Conservation (phyloP, 2,329 filamentous ascomycete genomes). For the Aspergillus viridinutans region DNA sequence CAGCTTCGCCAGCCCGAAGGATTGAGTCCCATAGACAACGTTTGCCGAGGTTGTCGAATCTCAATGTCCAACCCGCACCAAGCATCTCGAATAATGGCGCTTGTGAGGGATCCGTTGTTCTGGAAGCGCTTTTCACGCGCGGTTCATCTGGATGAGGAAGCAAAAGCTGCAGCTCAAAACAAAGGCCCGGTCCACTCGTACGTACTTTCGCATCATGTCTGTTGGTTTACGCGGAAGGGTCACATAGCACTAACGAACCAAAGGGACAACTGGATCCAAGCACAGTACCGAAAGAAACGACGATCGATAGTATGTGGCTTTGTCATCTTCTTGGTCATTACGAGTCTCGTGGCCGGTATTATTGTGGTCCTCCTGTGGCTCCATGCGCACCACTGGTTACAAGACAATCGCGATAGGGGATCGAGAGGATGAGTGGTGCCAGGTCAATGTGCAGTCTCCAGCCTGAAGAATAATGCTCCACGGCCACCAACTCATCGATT, state of each 20-base stretch:
- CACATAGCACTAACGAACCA: not conserved
- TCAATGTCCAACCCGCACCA: not conserved
- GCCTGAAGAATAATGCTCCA: not conserved
- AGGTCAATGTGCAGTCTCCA: not conserved
- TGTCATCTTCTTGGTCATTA: constrained; percentile 25
- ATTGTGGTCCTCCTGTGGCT: constrained; percentile 46
- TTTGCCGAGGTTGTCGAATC: not conserved
- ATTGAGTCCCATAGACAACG: not conserved
- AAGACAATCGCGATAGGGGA: constrained; percentile 5
- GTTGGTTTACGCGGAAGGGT: not conserved
- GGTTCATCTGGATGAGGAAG: constrained; percentile 53
- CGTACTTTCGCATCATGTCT: not conserved
- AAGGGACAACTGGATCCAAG: constrained; percentile 53
- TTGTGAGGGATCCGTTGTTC: constrained; percentile 54
- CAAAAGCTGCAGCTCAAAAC: constrained; percentile 18
- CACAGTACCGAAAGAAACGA: constrained; percentile 47
- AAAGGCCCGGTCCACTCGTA: constrained; percentile 21
- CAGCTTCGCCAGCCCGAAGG: not conserved
- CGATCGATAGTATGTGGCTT: constrained; percentile 45
- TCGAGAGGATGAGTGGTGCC: not conserved
- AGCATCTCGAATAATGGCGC: constrained; percentile 37
- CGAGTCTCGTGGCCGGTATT: constrained; percentile 40
- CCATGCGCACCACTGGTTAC: constrained; percentile 32
- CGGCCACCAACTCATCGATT: not conserved
- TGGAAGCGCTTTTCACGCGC: constrained; percentile 58